Evolutionary conservation across 352 stramenopile species (phyloP).

Genomic region (Peronospora destructor): DNA sequence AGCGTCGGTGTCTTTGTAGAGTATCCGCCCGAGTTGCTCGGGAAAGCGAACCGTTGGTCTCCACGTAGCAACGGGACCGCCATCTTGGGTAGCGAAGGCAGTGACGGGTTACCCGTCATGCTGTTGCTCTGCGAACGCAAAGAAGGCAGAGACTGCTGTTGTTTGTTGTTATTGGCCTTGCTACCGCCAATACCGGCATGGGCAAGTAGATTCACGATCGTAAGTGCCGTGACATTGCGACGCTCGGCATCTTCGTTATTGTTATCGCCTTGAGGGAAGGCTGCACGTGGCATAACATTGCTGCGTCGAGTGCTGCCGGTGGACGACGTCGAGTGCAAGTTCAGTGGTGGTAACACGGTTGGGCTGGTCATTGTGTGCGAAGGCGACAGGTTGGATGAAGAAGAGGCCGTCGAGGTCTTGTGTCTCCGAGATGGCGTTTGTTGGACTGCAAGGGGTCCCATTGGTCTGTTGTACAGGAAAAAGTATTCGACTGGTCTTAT

Average conservation of each 20-base stretch:
- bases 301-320: slow-evolving; percentile 2
- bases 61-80: slow-evolving; percentile 23
- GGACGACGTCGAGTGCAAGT: slow-evolving; percentile 19
- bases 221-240: slow-evolving; percentile 33
- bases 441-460: slow-evolving; percentile 24
- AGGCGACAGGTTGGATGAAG: slow-evolving; percentile 5
- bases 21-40: slow-evolving; percentile 11
- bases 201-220: slow-evolving; percentile 36
- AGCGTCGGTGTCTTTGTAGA: slow-evolving; percentile 10
- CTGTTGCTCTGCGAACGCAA: slow-evolving; percentile 17
- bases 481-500: slow-evolving; percentile 5
- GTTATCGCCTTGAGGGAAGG: slow-evolving; percentile 21
- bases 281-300: slow-evolving; percentile 18
- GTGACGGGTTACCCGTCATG: slow-evolving; percentile 8
- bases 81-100: slow-evolving; percentile 37
- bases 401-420: slow-evolving; percentile 5
- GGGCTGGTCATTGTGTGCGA: slow-evolving; percentile 12
- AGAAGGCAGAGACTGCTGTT: slow-evolving; percentile 17
- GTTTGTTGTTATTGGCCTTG: slow-evolving; percentile 8
- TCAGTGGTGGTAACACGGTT: slow-evolving; percentile 24
- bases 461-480: neutral
- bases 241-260: slow-evolving; percentile 28
- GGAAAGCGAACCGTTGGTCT: slow-evolving; percentile 19
- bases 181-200: slow-evolving; percentile 6
- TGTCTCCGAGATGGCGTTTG: slow-evolving; percentile 18